Conservation (phyloP, 306 rosid species). For the Pterocarpus macrocarpus region DNA sequence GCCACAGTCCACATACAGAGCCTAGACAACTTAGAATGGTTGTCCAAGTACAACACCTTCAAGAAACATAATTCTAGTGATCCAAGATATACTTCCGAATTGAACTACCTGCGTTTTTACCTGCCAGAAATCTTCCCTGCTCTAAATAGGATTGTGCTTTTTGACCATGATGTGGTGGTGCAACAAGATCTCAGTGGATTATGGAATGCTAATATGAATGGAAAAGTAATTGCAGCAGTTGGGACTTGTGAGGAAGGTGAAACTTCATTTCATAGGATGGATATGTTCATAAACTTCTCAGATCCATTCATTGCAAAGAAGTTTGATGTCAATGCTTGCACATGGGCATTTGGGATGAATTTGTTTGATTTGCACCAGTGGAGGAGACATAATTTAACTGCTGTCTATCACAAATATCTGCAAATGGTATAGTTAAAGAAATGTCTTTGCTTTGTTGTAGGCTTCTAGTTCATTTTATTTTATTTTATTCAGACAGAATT, state of each 20-base stretch:
- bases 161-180: constrained; percentile 97
- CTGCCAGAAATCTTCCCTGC: constrained; percentile 83
- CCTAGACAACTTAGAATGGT: constrained; percentile 73
- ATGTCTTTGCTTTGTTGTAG: constrained; percentile 21
- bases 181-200: constrained; percentile 78
- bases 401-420: constrained; percentile 71
- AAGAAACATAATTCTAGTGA: constrained; percentile 61
- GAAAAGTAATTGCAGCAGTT: constrained; percentile 82
- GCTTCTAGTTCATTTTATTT: constrained; percentile 32
- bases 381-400: constrained; percentile 79
- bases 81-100: constrained; percentile 85
- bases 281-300: constrained; percentile 82
- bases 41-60: constrained; percentile 62
- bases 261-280: constrained; percentile 70
- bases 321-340: constrained; percentile 81
- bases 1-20: constrained; percentile 82
- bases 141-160: constrained; percentile 73
- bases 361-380: constrained; percentile 83
- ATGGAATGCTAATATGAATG: constrained; percentile 77
- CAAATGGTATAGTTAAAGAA: constrained; percentile 67
- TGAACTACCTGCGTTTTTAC: constrained; percentile 93
- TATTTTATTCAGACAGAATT: constrained; percentile 11
- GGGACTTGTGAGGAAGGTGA: constrained; percentile 75
- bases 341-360: constrained; percentile 99
- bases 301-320: constrained; percentile 75